phyloP scores from a whole-genome alignment of 345 rosid species.

The Sisymbrium altissimum region DNA sequence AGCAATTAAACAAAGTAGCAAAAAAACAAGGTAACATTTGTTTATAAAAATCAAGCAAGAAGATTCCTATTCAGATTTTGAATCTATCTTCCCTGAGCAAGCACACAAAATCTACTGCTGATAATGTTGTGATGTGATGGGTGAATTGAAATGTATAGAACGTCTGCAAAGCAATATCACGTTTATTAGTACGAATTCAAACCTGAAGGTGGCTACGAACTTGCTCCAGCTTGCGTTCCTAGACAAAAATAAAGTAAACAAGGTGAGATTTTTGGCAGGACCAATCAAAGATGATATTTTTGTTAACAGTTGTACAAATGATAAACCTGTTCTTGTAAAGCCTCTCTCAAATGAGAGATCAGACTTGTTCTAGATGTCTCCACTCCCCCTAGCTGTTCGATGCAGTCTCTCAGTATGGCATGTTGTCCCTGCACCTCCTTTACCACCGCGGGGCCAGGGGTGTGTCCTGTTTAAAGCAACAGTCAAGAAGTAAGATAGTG shows the following conservation, averaged over 20 bases:
- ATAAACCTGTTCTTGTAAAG: conserved; percentile 85
- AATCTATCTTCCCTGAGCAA: neutral
- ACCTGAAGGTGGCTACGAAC: conserved; percentile 85
- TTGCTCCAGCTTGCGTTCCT: conserved; percentile 84
- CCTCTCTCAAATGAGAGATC: conserved; percentile 66
- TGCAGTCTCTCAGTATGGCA: conserved; percentile 59
- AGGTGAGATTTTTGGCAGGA: conserved; percentile 22
- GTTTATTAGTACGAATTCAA: conserved; percentile 13
- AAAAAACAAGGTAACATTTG: neutral
- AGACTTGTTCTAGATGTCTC: conserved; percentile 75
- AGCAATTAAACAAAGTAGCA: neutral
- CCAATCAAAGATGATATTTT: neutral
- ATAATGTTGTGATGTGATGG: neutral
- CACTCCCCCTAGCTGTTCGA: conserved; percentile 58
- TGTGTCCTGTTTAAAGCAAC: conserved; percentile 42
- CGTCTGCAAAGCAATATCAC: neutral
- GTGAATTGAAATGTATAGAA: neutral
- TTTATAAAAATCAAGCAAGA: neutral
- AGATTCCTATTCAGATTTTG: neutral
- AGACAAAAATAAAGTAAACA: neutral
- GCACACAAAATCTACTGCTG: neutral
- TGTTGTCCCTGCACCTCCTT: conserved; percentile 83
- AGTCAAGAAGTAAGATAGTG: neutral
- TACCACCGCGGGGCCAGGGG: conserved; percentile 45
- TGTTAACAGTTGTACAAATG: conserved; percentile 6